phyloP scores from a whole-genome alignment of 164 flowering plant genomes.

The Sextonia rubra region DNA sequence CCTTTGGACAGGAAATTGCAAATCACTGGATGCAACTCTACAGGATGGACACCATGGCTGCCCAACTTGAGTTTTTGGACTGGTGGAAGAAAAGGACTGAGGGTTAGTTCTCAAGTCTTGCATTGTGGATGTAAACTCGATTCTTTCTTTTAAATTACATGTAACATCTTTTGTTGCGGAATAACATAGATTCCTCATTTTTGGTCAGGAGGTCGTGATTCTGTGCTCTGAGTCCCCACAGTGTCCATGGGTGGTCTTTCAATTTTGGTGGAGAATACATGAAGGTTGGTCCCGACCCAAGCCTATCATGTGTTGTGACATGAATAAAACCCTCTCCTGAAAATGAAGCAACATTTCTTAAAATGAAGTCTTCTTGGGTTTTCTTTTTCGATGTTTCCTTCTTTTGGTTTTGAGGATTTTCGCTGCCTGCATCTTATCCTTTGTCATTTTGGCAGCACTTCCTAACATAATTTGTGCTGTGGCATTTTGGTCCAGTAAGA shows the following conservation, averaged over 20 bases:
- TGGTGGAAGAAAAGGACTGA: conserved; percentile 66
- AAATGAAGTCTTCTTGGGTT: not conserved
- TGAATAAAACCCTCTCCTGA: not conserved
- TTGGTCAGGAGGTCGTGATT: not conserved
- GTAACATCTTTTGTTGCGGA: not conserved
- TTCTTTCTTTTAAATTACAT: not conserved
- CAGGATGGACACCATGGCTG: conserved; percentile 64
- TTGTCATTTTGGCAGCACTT: no score
- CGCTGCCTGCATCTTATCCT: not conserved
- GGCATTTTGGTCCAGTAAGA: no score
- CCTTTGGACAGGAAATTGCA: conserved; percentile 73
- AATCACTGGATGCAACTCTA: conserved; percentile 68
- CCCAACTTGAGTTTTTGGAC: conserved; percentile 76
- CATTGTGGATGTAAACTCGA: not conserved
- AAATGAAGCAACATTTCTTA: not conserved
- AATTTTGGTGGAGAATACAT: not conserved
- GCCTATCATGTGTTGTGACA: no score
- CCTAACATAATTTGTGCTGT: no score
- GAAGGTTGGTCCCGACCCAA: not conserved
- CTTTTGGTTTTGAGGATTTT: not conserved
- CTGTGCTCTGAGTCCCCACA: not conserved
- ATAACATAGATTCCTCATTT: no score
- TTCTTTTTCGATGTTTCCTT: not conserved
- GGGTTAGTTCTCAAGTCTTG: conserved; percentile 1
- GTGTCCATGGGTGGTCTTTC: not conserved